Evolutionary conservation across 1,284 basidiomycete genomes (phyloP).

Genomic region (Rhizopogon parksii): DNA sequence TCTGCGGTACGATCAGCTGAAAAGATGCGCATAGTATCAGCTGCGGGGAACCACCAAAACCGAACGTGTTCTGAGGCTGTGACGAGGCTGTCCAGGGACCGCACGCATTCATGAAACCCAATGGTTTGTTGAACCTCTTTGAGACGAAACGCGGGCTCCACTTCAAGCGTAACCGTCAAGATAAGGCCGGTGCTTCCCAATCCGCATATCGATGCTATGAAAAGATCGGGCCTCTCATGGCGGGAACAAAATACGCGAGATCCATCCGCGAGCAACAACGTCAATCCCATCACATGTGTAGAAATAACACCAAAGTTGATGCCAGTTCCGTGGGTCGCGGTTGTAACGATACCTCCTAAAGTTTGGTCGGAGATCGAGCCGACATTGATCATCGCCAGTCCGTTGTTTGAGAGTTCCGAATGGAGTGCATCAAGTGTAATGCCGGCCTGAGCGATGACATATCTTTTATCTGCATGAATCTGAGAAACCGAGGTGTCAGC

Average conservation of each 20-base stretch:
- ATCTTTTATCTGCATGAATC: slow-evolving; percentile 68
- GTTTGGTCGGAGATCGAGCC: slow-evolving; percentile 98
- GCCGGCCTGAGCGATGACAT: slow-evolving; percentile 71
- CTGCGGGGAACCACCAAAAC: slow-evolving; percentile 94
- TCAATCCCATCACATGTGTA: slow-evolving; percentile 71
- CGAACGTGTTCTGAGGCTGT: slow-evolving; percentile 77
- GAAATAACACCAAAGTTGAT: slow-evolving; percentile 78
- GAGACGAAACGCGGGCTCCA: slow-evolving; percentile 80
- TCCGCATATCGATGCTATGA: slow-evolving; percentile 89
- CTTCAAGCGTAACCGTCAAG: slow-evolving; percentile 69
- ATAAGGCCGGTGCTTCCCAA: slow-evolving; percentile 93
- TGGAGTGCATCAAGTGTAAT: slow-evolving; percentile 76
- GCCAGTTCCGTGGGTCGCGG: slow-evolving; percentile 93
- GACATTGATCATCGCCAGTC: slow-evolving; percentile 85
- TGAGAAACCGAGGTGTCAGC: slow-evolving; percentile 26
- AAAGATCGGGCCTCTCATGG: slow-evolving; percentile 65
- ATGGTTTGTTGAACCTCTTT: slow-evolving; percentile 70
- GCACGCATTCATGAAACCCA: slow-evolving; percentile 58
- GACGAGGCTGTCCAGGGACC: slow-evolving; percentile 51
- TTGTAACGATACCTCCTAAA: slow-evolving; percentile 89
- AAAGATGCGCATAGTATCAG: slow-evolving; percentile 68
- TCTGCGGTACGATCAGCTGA: slow-evolving; percentile 71
- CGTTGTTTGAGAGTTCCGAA: slow-evolving; percentile 54
- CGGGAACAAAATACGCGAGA: slow-evolving; percentile 64
- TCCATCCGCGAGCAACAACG: slow-evolving; percentile 70